These are phyloP conservation scores for Rhodotorula taiwanensis DNA, from an alignment of 768 basidiomycete genomes.

Conservation along the genomic window DNA sequence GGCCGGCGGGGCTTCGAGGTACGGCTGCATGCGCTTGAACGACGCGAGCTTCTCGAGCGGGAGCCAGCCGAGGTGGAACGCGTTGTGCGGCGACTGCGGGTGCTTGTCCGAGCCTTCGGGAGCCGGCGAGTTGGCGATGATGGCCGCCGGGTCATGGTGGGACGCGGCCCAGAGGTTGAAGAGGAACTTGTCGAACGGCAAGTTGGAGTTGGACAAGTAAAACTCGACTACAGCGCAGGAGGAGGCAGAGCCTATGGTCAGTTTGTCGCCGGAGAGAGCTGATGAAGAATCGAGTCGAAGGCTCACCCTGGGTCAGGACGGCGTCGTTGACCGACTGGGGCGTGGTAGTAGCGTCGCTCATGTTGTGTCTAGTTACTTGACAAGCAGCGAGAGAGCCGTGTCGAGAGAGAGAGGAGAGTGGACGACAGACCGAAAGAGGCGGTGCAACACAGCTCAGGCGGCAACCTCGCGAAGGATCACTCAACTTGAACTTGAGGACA, in stretches of 20 bases:
- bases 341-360: slow-evolving; percentile 8
- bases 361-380: too few species aligned
- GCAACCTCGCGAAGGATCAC: too few species aligned
- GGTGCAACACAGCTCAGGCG: too few species aligned
- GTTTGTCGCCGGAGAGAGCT: too few species aligned
- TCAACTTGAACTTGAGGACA: too few species aligned
- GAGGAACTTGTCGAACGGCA: slow-evolving; percentile 49
- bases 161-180: slow-evolving; percentile 32
- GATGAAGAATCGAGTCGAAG: too few species aligned
- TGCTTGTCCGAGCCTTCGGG: slow-evolving; percentile 19
- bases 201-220: slow-evolving; percentile 93
- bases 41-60: slow-evolving; percentile 77
- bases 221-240: not conserved
- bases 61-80: slow-evolving; percentile 59
- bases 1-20: slow-evolving; percentile 47
- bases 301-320: slow-evolving; percentile 34
- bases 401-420: not conserved
- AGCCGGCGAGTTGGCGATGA: slow-evolving; percentile 23
- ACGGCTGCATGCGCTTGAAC: slow-evolving; percentile 88
- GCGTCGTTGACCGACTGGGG: slow-evolving; percentile 11
- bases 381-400: too few species aligned
- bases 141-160: slow-evolving; percentile 30
- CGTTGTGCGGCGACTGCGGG: slow-evolving; percentile 25
- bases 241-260: not conserved
- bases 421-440: not conserved